These are phyloP conservation scores for Plectranthus barbatus DNA, from an alignment of 257 asterid species.

Conservation along the genomic window DNA sequence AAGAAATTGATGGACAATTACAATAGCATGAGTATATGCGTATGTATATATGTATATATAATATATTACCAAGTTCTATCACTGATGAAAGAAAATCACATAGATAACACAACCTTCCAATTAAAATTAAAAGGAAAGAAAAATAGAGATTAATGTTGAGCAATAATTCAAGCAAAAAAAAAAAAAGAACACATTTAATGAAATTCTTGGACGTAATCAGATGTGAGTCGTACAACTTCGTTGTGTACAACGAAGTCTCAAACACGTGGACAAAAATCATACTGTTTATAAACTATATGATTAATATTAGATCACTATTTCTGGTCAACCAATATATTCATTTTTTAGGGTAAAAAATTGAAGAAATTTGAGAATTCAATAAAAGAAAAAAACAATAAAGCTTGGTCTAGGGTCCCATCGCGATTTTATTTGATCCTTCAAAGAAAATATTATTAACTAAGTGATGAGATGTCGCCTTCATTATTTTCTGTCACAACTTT, in stretches of 20 bases:
- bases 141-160: background rate
- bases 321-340: background rate
- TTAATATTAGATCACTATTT: background rate
- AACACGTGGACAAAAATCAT: background rate
- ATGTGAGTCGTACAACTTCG: background rate
- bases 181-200: background rate
- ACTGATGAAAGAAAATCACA: background rate
- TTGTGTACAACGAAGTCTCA: background rate
- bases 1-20: too few species aligned
- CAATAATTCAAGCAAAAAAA: background rate
- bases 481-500: background rate
- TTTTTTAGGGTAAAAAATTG: too few species aligned
- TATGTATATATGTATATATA: too few species aligned
- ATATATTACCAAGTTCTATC: too few species aligned
- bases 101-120: background rate
- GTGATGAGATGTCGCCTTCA: background rate
- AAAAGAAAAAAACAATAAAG: background rate
- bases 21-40: too few species aligned
- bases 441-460: background rate
- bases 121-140: too few species aligned
- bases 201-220: background rate
- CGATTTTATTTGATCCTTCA: background rate
- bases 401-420: background rate
- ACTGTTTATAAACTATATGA: background rate
- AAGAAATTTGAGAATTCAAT: background rate